These are phyloP conservation scores for Fusarium sp. DNA, from an alignment of 2,329 filamentous ascomycete species.

Conservation along the genomic window DNA sequence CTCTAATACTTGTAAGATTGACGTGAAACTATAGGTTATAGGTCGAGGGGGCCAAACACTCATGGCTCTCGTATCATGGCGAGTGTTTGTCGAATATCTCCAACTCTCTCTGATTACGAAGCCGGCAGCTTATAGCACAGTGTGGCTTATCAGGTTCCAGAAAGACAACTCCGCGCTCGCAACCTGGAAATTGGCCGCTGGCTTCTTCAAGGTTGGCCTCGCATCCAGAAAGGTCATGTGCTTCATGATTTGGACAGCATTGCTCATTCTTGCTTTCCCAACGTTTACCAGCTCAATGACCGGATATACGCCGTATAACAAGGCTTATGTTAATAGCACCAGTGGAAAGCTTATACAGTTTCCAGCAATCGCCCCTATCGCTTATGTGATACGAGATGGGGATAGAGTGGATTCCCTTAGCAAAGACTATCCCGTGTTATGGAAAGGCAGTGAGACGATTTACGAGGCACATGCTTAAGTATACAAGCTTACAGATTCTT, in stretches of 20 bases:
- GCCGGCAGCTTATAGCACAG: background rate
- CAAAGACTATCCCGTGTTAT: background rate
- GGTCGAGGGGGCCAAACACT: conserved; percentile 3
- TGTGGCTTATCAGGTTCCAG: background rate
- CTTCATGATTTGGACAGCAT: background rate
- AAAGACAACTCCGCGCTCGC: background rate
- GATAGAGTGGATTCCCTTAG: background rate
- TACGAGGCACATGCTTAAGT: no score
- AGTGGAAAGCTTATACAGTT: background rate
- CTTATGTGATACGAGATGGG: conserved; percentile 7
- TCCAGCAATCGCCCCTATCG: rapidly evolving
- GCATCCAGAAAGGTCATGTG: background rate
- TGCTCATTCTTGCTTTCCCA: background rate
- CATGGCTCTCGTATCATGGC: background rate
- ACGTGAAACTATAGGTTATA: background rate
- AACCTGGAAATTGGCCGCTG: rapidly evolving
- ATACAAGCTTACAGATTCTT: no score
- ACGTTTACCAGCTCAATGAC: conserved; percentile 19
- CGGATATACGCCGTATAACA: background rate
- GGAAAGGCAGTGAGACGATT: background rate
- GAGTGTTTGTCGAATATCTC: conserved; percentile 5
- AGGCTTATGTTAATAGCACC: background rate
- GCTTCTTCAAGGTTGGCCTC: background rate
- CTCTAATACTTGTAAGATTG: no score
- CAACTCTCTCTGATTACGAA: background rate